These are phyloP conservation scores for Tolypocladium cylindrosporum DNA, from an alignment of 2,329 filamentous ascomycete species.

Conservation along the genomic window DNA sequence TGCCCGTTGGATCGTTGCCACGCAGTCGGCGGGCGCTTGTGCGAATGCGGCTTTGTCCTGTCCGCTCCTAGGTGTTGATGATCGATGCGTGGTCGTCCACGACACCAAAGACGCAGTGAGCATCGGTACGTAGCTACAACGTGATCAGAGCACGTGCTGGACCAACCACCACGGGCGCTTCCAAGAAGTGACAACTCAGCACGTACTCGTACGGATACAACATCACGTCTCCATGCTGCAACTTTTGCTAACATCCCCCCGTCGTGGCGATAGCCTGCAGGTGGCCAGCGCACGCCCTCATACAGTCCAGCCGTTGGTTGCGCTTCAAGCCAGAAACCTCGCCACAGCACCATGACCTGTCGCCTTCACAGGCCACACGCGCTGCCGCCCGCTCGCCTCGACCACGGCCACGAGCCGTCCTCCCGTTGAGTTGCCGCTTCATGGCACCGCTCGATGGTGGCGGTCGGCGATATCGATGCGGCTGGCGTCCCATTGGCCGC, in stretches of 20 bases:
- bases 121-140: neutral
- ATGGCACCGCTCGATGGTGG: neutral
- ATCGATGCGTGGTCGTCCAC: neutral
- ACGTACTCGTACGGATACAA: neutral
- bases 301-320: neutral
- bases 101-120: neutral
- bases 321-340: neutral
- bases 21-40: neutral
- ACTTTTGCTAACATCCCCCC: neutral
- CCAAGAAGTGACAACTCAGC: neutral
- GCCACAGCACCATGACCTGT: neutral
- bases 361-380: neutral
- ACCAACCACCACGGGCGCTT: neutral
- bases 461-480: neutral
- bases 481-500: neutral
- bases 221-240: neutral
- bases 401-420: neutral
- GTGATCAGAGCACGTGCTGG: neutral
- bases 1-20: neutral
- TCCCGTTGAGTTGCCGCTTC: neutral
- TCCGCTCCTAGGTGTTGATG: neutral
- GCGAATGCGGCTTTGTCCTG: neutral
- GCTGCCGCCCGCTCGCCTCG: neutral
- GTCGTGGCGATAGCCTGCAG: neutral
- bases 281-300: neutral